phyloP scores from a whole-genome alignment of 2,329 filamentous ascomycete species.

The Fusarium sulawesiense region DNA sequence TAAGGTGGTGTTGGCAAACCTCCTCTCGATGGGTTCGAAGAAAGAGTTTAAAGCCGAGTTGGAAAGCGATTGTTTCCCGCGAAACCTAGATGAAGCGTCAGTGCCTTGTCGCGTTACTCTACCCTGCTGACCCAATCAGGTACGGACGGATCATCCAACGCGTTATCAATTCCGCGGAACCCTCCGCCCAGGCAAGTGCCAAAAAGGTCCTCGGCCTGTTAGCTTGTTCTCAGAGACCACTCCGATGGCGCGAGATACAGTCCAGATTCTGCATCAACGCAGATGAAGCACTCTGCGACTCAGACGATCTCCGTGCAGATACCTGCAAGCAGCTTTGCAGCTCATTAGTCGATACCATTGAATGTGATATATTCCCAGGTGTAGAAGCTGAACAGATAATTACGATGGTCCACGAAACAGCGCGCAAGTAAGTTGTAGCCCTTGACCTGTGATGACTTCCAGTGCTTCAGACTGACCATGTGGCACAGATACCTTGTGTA shows the following conservation, averaged over 20 bases:
- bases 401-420: background rate
- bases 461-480: too few relatives aligned
- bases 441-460: too few relatives aligned
- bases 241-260: slow-evolving; percentile 7
- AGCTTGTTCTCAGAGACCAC: rapidly evolving
- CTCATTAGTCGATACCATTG: too few relatives aligned
- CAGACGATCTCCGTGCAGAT: rapidly evolving
- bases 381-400: rapidly evolving
- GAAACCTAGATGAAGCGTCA: background rate
- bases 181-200: rapidly evolving
- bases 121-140: too few relatives aligned
- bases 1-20: rapidly evolving
- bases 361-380: rapidly evolving
- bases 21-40: rapidly evolving
- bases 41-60: background rate
- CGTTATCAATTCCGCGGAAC: rapidly evolving
- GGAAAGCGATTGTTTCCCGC: rapidly evolving
- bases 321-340: background rate
- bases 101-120: too few relatives aligned
- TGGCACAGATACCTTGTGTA: rapidly evolving
- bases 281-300: rapidly evolving
- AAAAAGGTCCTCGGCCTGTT: background rate
- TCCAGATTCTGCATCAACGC: background rate
- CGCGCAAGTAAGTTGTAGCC: too few relatives aligned
- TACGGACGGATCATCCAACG: too few relatives aligned